These are phyloP conservation scores for Taphrina betulina DNA, from an alignment of 1,139 yeast genomes.

Conservation along the genomic window DNA sequence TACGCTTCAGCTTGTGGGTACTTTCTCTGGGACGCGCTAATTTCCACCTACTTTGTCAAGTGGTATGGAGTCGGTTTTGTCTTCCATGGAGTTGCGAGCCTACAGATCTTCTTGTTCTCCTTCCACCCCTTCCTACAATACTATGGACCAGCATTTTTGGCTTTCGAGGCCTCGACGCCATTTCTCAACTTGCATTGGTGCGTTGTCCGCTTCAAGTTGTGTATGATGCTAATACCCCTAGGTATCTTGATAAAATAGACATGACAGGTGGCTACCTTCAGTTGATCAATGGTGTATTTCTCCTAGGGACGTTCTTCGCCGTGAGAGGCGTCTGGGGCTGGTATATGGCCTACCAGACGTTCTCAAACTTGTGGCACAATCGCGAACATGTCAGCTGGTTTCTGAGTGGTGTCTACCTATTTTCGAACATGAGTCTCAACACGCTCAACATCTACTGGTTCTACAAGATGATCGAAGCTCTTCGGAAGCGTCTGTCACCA, in stretches of 20 bases:
- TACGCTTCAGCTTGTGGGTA: slow-evolving; percentile 75
- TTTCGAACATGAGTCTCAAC: slow-evolving; percentile 65
- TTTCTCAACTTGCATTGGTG: slow-evolving; percentile 70
- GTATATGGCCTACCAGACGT: slow-evolving; percentile 54
- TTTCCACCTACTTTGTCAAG: slow-evolving; percentile 60
- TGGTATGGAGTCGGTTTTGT: slow-evolving; percentile 81
- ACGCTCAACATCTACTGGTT: slow-evolving; percentile 64
- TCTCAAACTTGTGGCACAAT: slow-evolving; percentile 41
- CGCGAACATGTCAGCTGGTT: slow-evolving; percentile 40
- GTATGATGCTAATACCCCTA: not conserved
- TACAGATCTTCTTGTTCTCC: slow-evolving; percentile 66
- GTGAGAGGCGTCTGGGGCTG: slow-evolving; percentile 88
- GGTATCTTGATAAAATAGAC: slow-evolving; percentile 34
- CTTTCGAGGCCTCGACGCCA: slow-evolving; percentile 91
- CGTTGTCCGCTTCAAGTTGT: slow-evolving; percentile 52
- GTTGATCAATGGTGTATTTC: slow-evolving; percentile 65
- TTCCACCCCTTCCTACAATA: slow-evolving; percentile 70
- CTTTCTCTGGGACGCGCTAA: slow-evolving; percentile 83
- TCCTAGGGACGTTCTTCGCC: slow-evolving; percentile 68
- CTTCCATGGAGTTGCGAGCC: slow-evolving; percentile 80
- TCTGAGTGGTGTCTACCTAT: slow-evolving; percentile 54
- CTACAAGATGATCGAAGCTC: slow-evolving; percentile 75
- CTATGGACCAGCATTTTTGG: slow-evolving; percentile 77
- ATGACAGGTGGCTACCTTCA: slow-evolving; percentile 45
- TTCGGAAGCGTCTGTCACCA: slow-evolving; percentile 44